Evolutionary conservation across 257 asterid species (phyloP), one percentile per base, ranked within the genome.

Genomic region (Lantana camara): DNA sequence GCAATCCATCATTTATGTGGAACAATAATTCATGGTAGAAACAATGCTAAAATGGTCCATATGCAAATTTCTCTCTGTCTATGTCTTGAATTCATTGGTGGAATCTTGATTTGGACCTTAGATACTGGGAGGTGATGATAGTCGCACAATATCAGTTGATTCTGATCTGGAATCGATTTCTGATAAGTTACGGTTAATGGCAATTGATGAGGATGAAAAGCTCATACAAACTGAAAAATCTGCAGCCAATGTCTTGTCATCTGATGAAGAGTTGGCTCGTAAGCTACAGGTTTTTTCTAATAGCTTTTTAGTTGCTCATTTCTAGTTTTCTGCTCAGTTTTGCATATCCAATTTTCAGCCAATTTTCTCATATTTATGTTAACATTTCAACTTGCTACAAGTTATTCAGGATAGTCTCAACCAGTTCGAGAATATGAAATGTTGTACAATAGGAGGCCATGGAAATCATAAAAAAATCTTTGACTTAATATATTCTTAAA

Each of bases 221-320:
- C 67, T 69, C 30, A 47, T 60, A 47, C 66, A 71, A 54, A 66
- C 60, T 38, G 77, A 69, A 60, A 62, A 75, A 42, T 24, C 83
- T 29, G 80, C 56, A 9, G 48, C 77, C 45, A 81, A 81, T 45
- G 35, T 75, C 46, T 49, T 70, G 19, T 67, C 46, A 62, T 92
- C 98, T 2, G 98, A 92, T 37, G 97, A 92, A 80, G 95, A 85
- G 67, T 77, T 92, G 42, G 97, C 98, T 62, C 87, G 91, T 47
- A 69, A 67, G 73, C 77, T 92, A 70, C 97, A 92, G 98, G 98
- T 89, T 70, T 55, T 56, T 17, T 42, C n/a, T 30, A 1, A 22
- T 44, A 30, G 48, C 47, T 35, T 30, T 50, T 57, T 11, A 15
- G 21, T 71, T 67, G 41, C 22, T 20, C 19, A 2, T 61, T 32